Evolutionary conservation across 1,284 basidiomycete genomes (phyloP).

Genomic region (Leccinum pachyderme): DNA sequence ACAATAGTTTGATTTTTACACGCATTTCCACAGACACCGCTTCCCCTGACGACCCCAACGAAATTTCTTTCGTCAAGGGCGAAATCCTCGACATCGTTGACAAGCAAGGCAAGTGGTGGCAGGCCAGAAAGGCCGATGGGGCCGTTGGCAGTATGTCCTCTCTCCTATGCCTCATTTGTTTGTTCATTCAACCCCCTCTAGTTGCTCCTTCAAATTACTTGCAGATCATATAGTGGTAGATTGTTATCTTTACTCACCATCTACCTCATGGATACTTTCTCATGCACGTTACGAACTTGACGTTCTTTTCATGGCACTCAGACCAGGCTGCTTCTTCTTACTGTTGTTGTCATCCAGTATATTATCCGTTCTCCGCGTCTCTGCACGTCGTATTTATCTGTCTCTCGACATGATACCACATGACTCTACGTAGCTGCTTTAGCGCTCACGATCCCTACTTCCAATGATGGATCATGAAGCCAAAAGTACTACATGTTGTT

Average conservation of each 20-base stretch:
- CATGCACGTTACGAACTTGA: constrained; percentile 32
- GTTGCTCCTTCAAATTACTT: constrained; percentile 83
- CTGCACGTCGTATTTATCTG: constrained; percentile 28
- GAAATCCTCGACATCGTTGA: constrained; percentile 94
- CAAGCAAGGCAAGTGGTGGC: constrained; percentile 95
- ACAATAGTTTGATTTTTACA: constrained; percentile 12
- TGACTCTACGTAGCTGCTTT: constrained; percentile 12
- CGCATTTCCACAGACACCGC: constrained; percentile 66
- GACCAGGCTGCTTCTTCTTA: constrained; percentile 20
- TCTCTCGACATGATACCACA: constrained; percentile 33
- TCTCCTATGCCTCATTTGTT: not conserved
- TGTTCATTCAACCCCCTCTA: constrained; percentile 32
- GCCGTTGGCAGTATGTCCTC: constrained; percentile 72
- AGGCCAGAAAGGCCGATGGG: constrained; percentile 85
- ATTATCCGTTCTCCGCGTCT: constrained; percentile 24
- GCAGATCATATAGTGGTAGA: constrained; percentile 54
- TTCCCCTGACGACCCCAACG: constrained; percentile 92
- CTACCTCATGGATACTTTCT: constrained; percentile 17
- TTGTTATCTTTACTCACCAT: constrained; percentile 5
- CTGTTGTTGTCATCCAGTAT: constrained; percentile 32
- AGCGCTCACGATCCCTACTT: constrained; percentile 6
- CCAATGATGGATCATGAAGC: not conserved
- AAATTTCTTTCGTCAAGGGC: constrained; percentile 92
- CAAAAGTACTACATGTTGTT: not conserved
- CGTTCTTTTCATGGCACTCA: constrained; percentile 30